Base-by-base conservation (phyloP, 2,329 filamentous ascomycete genomes). In the Scytalidium lignicola region DNA sequence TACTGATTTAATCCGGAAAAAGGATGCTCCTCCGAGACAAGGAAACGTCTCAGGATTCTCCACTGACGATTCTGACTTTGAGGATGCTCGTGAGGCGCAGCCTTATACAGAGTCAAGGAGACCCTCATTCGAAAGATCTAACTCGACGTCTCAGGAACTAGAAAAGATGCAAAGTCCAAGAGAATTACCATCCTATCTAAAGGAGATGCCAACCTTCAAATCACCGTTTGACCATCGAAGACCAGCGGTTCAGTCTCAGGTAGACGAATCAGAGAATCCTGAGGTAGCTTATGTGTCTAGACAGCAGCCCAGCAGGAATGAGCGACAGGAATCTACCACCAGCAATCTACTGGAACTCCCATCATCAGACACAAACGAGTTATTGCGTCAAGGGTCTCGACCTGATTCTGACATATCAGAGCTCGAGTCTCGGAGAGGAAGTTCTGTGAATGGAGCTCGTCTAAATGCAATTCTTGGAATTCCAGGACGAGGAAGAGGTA, bases 1-100 rank as follows among this genome's bases (percentile, higher is more conserved):
- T 28, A 78, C 80, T 15, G 80, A 82, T 44, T 72, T 79, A 41
- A 76, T 85, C 19, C 73, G 82, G 65, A 78, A 75, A 56, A 79
- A 76, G 58, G 82, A 85, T 26, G 61, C 67, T 19, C 45, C 65
- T 61, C 26, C 59, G 56, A 44, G 65, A 68, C 12, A 68, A 71
- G 55, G 71, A 69, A 49, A 64, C 63, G 41, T 65, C 64, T 55
- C 70, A 62, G 43, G 72, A 65, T 47, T 73, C 67, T 43, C 69
- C 12, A 77, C 75, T 5, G 74, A 76, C 23, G 67, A 72, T 20
- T 73, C 70, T 3, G 73, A 75, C 48, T 64, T 64, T 2, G 75
- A 78, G 40, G 69, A 70, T 29, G 66, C 71, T n/a, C 67, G 65
- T 40, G 58, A 56, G 17, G 59, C 62, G 21, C 54, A 51, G 39